Percentiles rank a stretch among this genome's conserved stretches.
phyloP scores from a whole-genome alignment of 805 yeast genomes.

The Yarrowia divulgata region DNA sequence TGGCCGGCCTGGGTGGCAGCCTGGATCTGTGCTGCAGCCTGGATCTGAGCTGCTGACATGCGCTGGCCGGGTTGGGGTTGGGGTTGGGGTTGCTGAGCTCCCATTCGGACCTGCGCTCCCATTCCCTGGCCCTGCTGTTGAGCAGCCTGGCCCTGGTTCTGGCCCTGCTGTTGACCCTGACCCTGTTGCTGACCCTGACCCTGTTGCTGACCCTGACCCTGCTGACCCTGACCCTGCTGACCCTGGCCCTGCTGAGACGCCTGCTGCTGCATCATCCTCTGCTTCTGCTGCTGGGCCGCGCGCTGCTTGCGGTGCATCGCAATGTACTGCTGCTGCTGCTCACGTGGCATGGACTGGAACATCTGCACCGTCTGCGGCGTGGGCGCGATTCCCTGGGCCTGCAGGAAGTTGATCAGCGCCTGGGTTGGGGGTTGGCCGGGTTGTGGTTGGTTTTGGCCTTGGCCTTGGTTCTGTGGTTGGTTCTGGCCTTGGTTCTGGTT shows the following conservation, averaged over 20 bases:
- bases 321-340: conserved; percentile 44
- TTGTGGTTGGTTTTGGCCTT: conserved; percentile 42
- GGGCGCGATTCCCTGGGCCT: conserved; percentile 39
- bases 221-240: conserved; percentile 43
- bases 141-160: conserved; percentile 41
- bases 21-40: conserved; percentile 32
- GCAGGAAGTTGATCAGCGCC: conserved; percentile 24
- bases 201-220: conserved; percentile 43
- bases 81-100: too few relatives aligned
- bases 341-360: conserved; percentile 43
- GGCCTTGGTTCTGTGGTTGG: not conserved
- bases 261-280: conserved; percentile 46
- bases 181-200: conserved; percentile 42
- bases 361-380: conserved; percentile 37
- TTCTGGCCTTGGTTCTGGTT: not conserved
- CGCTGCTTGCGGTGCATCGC: conserved; percentile 42
- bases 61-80: not conserved
- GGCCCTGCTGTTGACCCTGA: conserved; percentile 38
- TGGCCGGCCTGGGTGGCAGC: conserved; percentile 39
- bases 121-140: conserved; percentile 37
- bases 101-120: too few relatives aligned
- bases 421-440: conserved; percentile 12
- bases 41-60: conserved; percentile 33
- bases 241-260: conserved; percentile 43
- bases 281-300: conserved; percentile 43